These are phyloP conservation scores for Breynia disticha DNA, from an alignment of 441 rosid species.

Conservation along the genomic window DNA sequence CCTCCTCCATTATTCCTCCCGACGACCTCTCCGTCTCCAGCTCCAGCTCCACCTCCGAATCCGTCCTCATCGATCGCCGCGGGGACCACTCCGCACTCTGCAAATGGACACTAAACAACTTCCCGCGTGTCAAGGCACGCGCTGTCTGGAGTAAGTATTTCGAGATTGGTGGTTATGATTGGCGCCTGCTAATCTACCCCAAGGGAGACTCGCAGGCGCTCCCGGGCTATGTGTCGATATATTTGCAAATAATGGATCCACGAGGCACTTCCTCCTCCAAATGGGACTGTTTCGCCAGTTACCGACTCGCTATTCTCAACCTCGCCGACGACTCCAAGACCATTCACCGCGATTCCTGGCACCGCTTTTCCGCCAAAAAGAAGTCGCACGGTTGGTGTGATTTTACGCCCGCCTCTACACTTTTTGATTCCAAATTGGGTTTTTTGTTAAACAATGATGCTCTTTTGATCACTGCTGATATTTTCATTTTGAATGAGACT, in stretches of 20 bases:
- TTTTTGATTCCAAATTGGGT: slow-evolving; percentile 79
- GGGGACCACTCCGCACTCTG: slow-evolving; percentile 82
- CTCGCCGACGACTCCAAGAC: slow-evolving; percentile 72
- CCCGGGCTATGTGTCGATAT: slow-evolving; percentile 88
- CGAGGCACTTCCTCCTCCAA: slow-evolving; percentile 75
- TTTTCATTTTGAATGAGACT: slow-evolving; percentile 74
- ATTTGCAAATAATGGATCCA: slow-evolving; percentile 97
- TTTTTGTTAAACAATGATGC: slow-evolving; percentile 65
- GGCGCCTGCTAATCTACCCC: slow-evolving; percentile 89
- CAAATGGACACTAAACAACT: slow-evolving; percentile 80
- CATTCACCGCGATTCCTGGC: slow-evolving; percentile 97
- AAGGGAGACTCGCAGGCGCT: slow-evolving; percentile 96
- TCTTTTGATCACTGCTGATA: slow-evolving; percentile 78
- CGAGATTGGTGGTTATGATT: slow-evolving; percentile 98
- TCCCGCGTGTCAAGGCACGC: slow-evolving; percentile 77
- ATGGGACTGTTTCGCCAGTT: slow-evolving; percentile 99
- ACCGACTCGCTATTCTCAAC: slow-evolving; percentile 78
- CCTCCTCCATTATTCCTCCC: slow-evolving; percentile 17
- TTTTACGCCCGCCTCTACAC: slow-evolving; percentile 74
- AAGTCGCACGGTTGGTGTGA: slow-evolving; percentile 99
- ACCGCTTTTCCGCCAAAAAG: slow-evolving; percentile 86
- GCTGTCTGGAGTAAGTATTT: slow-evolving; percentile 96
- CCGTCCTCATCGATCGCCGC: slow-evolving; percentile 72
- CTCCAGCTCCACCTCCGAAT: slow-evolving; percentile 76
- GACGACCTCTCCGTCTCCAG: slow-evolving; percentile 39